Conservation (phyloP, 2,329 filamentous ascomycete species). For the Metarhizium brunneum region DNA sequence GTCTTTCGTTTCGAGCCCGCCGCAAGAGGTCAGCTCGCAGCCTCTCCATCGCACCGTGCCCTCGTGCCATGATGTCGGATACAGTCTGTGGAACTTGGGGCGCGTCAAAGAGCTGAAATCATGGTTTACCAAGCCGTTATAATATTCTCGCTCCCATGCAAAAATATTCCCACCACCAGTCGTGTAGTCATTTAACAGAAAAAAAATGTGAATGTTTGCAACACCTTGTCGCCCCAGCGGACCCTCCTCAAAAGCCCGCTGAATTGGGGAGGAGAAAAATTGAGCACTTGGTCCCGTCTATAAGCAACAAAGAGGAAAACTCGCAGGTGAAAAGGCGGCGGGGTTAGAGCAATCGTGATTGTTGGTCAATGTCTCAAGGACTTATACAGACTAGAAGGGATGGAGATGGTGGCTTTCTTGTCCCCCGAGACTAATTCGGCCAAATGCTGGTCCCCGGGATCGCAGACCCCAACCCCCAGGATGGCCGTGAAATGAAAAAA, state of each 20-base stretch:
- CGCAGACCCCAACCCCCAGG: too few species aligned
- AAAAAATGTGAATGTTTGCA: neutral
- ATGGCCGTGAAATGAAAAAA: neutral
- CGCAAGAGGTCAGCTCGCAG: slow-evolving; percentile 23
- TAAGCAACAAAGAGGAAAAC: neutral
- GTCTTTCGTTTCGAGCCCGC: slow-evolving; percentile 17
- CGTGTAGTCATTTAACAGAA: neutral
- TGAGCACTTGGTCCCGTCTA: neutral
- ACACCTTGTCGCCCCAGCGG: neutral
- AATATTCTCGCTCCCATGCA: too few species aligned
- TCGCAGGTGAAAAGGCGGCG: too few species aligned
- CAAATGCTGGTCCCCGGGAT: too few species aligned
- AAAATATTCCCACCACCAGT: neutral
- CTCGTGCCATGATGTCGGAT: slow-evolving; percentile 11
- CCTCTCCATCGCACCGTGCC: slow-evolving; percentile 19
- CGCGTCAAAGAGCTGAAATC: neutral
- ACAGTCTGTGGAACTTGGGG: neutral
- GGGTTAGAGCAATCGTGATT: neutral
- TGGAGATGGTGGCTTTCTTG: neutral
- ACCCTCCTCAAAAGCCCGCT: neutral
- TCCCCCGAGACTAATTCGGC: neutral
- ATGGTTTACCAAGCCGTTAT: neutral
- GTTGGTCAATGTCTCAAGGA: neutral
- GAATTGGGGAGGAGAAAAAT: neutral
- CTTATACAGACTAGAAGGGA: slow-evolving; percentile 1